A percentile compares a stretch with the other conserved stretches of the same genome.
Conservation (phyloP, 106 monocot species). For the Chionographis japonica region DNA sequence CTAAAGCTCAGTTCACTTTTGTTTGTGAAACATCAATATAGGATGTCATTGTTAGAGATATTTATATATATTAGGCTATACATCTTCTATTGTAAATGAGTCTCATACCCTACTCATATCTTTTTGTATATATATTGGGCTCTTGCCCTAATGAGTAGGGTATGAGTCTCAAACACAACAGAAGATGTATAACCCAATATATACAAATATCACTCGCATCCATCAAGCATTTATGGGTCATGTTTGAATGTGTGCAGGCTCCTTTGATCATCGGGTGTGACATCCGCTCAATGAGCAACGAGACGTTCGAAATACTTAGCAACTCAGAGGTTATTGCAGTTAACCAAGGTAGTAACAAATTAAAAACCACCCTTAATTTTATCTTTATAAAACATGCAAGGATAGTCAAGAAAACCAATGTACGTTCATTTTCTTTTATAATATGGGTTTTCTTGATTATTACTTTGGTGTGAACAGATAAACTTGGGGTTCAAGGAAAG, state of each 20-base stretch:
- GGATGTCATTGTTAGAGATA: no score
- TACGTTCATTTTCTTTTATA: background rate
- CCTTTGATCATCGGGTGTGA: slow-evolving; percentile 88
- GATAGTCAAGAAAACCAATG: no score
- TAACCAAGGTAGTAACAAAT: slow-evolving; percentile 53
- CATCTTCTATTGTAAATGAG: no score
- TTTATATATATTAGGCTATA: no score
- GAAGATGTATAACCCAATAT: no score
- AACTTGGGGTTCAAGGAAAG: slow-evolving; percentile 57
- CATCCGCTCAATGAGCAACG: slow-evolving; percentile 55
- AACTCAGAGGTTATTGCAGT: slow-evolving; percentile 77
- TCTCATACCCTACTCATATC: no score
- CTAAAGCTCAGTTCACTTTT: no score
- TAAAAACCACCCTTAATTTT: background rate
- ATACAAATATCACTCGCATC: no score
- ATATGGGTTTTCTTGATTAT: background rate
- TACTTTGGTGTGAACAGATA: slow-evolving; percentile 24
- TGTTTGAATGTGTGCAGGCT: slow-evolving; percentile 38
- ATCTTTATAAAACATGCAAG: background rate
- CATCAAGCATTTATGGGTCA: background rate
- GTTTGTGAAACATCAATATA: no score
- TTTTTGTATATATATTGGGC: no score
- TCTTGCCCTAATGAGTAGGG: no score
- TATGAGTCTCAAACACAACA: no score
- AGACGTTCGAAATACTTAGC: slow-evolving; percentile 55